Conservation (phyloP, 1,284 basidiomycete genomes). For the Ustilago trichophora region DNA sequence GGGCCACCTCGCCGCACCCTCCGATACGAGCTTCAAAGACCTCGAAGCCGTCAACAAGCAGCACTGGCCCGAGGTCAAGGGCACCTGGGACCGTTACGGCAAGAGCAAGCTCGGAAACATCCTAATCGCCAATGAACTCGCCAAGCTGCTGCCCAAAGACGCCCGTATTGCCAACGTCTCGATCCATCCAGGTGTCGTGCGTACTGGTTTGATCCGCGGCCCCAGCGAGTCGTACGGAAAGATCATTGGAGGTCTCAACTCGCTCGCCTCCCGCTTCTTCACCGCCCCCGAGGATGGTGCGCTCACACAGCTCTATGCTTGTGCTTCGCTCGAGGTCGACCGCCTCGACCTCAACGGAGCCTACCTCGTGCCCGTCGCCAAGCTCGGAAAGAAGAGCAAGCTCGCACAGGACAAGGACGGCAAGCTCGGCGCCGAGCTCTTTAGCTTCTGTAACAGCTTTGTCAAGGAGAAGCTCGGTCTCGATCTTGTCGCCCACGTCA, state of each 20-base stretch:
- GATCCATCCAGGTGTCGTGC: slow-evolving; percentile 45
- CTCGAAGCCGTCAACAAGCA: slow-evolving; percentile 48
- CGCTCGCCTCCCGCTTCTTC: slow-evolving; percentile 28
- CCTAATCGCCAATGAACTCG: slow-evolving; percentile 46
- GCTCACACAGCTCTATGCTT: slow-evolving; percentile 62
- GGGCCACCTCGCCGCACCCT: slow-evolving; percentile 20
- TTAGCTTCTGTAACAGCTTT: slow-evolving; percentile 39
- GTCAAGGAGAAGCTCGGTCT: slow-evolving; percentile 41
- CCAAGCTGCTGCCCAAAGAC: slow-evolving; percentile 26
- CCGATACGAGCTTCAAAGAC: slow-evolving; percentile 37
- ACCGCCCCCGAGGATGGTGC: slow-evolving; percentile 59
- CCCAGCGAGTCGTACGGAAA: slow-evolving; percentile 36
- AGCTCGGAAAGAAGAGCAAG: slow-evolving; percentile 37
- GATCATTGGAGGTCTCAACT: slow-evolving; percentile 13
- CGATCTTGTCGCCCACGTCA: slow-evolving; percentile 21
- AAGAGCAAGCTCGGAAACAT: slow-evolving; percentile 55
- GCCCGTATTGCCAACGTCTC: slow-evolving; percentile 39
- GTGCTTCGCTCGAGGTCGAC: slow-evolving; percentile 61
- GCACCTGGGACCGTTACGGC: slow-evolving; percentile 44
- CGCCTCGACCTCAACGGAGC: slow-evolving; percentile 45
- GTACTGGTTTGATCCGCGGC: slow-evolving; percentile 25
- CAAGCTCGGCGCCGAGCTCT: slow-evolving; percentile 33
- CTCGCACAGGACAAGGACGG: slow-evolving; percentile 41
- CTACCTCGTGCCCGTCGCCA: slow-evolving; percentile 61
- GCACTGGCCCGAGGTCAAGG: slow-evolving; percentile 42